phyloP scores from a whole-genome alignment of 306 rosid genomes.

The Hippophae tibetana region DNA sequence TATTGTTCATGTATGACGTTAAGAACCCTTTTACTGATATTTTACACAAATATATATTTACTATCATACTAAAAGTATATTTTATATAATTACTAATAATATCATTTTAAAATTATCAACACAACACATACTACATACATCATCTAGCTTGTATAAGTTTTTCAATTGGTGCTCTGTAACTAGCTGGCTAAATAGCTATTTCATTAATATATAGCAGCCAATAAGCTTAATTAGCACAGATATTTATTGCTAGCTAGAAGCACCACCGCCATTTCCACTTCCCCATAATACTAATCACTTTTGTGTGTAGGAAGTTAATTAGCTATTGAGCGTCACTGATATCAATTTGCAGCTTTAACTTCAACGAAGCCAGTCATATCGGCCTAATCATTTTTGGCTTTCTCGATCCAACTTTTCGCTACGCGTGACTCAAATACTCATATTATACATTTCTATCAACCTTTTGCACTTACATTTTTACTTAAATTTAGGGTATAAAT shows the following conservation, averaged over 20 bases:
- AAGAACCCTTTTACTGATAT: no score
- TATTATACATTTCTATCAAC: slow-evolving; percentile 19
- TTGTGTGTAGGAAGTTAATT: slow-evolving; percentile 10
- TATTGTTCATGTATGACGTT: no score
- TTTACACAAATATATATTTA: no score
- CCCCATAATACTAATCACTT: slow-evolving; percentile 36
- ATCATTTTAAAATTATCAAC: no score
- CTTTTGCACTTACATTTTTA: background rate
- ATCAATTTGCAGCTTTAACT: slow-evolving; percentile 14
- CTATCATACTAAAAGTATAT: no score
- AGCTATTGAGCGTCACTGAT: slow-evolving; percentile 13
- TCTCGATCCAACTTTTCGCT: slow-evolving; percentile 25
- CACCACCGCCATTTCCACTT: slow-evolving; percentile 40
- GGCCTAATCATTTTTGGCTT: slow-evolving; percentile 21
- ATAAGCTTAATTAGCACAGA: no score
- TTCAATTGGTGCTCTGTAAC: no score
- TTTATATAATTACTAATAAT: no score
- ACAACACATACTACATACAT: no score
- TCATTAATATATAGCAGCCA: no score
- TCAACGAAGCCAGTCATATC: slow-evolving; percentile 25
- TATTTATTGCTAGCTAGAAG: background rate
- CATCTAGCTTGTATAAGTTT: no score
- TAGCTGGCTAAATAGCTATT: no score
- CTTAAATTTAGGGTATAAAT: background rate
- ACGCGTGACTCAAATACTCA: slow-evolving; percentile 43